Evolutionary conservation across 495 filamentous ascomycete species (phyloP).

Genomic region (Daldinia bambusicola): DNA sequence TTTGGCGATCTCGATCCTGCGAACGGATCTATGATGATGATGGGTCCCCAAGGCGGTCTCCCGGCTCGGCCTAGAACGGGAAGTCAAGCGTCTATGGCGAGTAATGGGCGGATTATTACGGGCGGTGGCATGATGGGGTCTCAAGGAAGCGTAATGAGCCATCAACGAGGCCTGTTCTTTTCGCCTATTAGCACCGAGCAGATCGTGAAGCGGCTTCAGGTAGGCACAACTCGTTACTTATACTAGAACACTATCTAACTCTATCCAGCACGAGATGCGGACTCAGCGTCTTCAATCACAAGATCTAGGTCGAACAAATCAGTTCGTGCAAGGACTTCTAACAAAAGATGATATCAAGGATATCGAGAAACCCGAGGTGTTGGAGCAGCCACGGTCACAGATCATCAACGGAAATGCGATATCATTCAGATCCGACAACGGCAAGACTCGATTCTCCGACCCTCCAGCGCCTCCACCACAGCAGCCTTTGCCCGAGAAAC

Average conservation of each 20-base stretch:
- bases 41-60: slow-evolving; percentile 56
- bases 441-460: slow-evolving; percentile 79
- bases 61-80: slow-evolving; percentile 73
- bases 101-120: slow-evolving; percentile 64
- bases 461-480: slow-evolving; percentile 92
- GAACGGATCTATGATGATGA: slow-evolving; percentile 72
- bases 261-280: slow-evolving; percentile 80
- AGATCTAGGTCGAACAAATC: slow-evolving; percentile 81
- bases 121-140: slow-evolving; percentile 59
- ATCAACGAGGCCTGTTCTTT: slow-evolving; percentile 72
- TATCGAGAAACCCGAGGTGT: slow-evolving; percentile 58
- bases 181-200: slow-evolving; percentile 92
- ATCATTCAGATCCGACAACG: slow-evolving; percentile 63
- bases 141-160: slow-evolving; percentile 60
- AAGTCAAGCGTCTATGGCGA: slow-evolving; percentile 74
- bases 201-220: slow-evolving; percentile 91
- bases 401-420: slow-evolving; percentile 55
- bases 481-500: slow-evolving; percentile 90
- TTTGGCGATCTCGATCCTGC: slow-evolving; percentile 87
- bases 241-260: slow-evolving; percentile 26
- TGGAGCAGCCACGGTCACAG: slow-evolving; percentile 54
- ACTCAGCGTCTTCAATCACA: slow-evolving; percentile 85
- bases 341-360: slow-evolving; percentile 78
- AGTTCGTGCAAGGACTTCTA: slow-evolving; percentile 80
- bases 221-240: slow-evolving; percentile 57